A percentile compares a stretch with the other conserved stretches of the same genome.
These are phyloP conservation scores for Alternaria incomplexa DNA, from an alignment of 2,329 filamentous ascomycete species.

Conservation along the genomic window DNA sequence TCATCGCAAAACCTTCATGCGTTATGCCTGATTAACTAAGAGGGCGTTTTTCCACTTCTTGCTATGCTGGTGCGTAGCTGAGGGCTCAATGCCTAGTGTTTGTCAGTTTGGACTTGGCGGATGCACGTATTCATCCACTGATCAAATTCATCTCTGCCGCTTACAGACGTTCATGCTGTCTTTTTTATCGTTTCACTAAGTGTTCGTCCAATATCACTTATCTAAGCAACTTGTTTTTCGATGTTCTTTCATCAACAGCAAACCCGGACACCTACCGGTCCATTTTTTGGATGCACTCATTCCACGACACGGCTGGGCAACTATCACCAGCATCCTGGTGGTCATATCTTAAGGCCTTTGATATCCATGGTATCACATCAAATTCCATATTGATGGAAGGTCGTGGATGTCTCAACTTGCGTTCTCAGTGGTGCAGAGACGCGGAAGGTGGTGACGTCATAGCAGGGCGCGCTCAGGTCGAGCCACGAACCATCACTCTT, in stretches of 20 bases:
- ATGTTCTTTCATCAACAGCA: neutral
- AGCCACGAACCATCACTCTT: neutral
- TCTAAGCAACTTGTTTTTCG: neutral
- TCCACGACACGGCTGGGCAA: neutral
- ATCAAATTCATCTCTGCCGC: neutral
- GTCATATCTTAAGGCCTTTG: neutral
- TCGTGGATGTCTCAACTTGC: neutral
- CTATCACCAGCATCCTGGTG: neutral
- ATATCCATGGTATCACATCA: neutral
- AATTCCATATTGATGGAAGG: neutral
- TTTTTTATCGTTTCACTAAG: neutral
- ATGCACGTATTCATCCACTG: neutral
- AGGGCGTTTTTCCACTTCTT: neutral
- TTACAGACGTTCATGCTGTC: neutral
- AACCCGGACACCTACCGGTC: neutral
- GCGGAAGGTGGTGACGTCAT: neutral
- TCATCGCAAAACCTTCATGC: too few species aligned
- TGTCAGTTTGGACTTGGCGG: neutral
- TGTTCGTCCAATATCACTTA: neutral
- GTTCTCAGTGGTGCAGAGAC: neutral
- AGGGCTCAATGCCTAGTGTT: neutral
- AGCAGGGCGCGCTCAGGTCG: neutral
- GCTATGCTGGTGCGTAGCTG: neutral
- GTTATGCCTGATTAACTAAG: neutral
- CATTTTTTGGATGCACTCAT: neutral